phyloP scores from a whole-genome alignment of 2,329 filamentous ascomycete genomes.

The Rhinocladiella similis region DNA sequence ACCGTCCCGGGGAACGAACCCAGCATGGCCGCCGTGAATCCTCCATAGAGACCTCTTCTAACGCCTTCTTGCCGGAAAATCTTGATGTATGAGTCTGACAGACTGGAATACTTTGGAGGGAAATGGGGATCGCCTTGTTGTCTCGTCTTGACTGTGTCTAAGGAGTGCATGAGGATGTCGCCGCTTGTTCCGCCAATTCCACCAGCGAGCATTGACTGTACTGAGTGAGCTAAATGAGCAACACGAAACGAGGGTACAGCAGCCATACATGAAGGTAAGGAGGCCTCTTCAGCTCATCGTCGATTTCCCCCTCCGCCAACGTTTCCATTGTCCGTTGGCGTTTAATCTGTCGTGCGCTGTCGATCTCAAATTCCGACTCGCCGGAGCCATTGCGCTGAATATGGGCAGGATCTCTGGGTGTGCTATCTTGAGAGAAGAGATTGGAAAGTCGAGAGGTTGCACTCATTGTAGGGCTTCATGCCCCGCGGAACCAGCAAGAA shows the following conservation, averaged over 20 bases:
- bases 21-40: conserved; percentile 85
- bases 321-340: conserved; percentile 26
- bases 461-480: conserved; percentile 52
- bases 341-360: conserved; percentile 29
- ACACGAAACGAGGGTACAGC: conserved; percentile 22
- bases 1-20: conserved; percentile 93
- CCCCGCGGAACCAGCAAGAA: conserved; percentile 11
- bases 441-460: conserved; percentile 55
- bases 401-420: conserved; percentile 21
- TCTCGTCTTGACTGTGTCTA: conserved; percentile 97
- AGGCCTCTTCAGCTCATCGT: conserved; percentile 46
- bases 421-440: conserved; percentile 50
- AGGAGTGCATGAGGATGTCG: conserved; percentile 97
- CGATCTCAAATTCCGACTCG: conserved; percentile 33
- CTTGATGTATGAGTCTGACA: conserved; percentile 86
- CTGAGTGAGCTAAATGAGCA: conserved; percentile 9
- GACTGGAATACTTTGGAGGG: conserved; percentile 87
- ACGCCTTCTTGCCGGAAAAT: conserved; percentile 93
- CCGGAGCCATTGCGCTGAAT: conserved; percentile 30
- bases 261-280: conserved; percentile 62
- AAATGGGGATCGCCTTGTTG: conserved; percentile 95
- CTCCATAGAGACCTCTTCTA: conserved; percentile 81
- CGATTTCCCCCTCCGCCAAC: conserved; percentile 28
- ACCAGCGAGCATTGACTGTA: conserved; percentile 89
- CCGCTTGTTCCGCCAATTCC: conserved; percentile 90